A percentile compares a stretch with the other conserved stretches of the same genome.
Conservation (phyloP, 257 asterid species). For the Solanum tarijense region DNA sequence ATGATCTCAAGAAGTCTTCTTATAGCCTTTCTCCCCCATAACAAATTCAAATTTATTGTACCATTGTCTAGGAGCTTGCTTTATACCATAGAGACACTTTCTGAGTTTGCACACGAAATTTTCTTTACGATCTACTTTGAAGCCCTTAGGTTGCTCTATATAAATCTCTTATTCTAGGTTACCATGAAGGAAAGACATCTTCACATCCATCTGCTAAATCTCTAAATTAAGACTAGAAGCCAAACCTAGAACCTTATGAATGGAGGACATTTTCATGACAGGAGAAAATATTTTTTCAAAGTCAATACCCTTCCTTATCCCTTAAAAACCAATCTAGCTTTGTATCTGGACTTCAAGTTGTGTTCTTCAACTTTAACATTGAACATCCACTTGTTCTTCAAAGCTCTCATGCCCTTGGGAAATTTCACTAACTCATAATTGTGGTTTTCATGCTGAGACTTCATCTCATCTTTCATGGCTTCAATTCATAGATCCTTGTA, state of each 20-base stretch:
- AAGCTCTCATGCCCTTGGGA: neutral
- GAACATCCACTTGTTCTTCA: neutral
- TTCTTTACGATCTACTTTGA: neutral
- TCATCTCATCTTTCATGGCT: neutral
- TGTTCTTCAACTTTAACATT: neutral
- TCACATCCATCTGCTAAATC: neutral
- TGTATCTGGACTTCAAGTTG: neutral
- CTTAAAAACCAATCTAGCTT: neutral
- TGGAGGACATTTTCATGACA: neutral
- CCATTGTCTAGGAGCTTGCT: neutral
- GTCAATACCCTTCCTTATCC: neutral
- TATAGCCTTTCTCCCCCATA: neutral
- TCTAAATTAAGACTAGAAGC: neutral
- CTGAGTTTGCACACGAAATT: neutral
- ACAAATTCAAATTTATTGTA: too few relatives aligned
- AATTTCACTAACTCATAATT: neutral
- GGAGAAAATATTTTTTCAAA: neutral
- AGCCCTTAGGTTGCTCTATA: neutral
- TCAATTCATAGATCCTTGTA: neutral
- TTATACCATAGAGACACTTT: neutral
- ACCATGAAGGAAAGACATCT: neutral
- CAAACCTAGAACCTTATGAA: neutral
- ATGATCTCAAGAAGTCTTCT: too few relatives aligned
- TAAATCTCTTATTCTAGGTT: neutral
- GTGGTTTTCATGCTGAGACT: neutral